A percentile compares a stretch with the other conserved stretches of the same genome.
Evolutionary conservation across 75 land plant genomes (phyloP).

Genomic region (Selaginella moellendorffii): DNA sequence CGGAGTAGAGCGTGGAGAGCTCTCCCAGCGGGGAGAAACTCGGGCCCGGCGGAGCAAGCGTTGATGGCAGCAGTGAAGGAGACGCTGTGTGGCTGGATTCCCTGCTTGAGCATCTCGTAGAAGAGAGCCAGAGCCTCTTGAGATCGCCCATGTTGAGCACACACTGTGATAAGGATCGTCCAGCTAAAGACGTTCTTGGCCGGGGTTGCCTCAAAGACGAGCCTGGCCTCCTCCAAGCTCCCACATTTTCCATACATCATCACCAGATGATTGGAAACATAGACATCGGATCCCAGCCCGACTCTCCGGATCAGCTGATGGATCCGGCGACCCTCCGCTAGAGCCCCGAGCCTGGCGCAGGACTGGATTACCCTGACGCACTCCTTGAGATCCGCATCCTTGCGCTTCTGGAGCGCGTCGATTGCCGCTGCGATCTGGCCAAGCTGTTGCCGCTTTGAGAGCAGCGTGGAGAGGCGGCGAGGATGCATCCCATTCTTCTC

Average conservation of each 20-base stretch:
- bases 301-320: neutral
- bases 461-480: neutral
- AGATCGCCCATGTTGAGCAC: neutral
- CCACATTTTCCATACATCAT: conserved; percentile 6
- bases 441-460: neutral
- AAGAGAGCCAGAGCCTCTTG: conserved; percentile 2
- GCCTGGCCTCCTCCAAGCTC: neutral
- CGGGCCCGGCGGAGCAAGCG: neutral
- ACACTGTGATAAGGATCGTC: neutral
- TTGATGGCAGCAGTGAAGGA: neutral
- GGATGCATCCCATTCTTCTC: no score
- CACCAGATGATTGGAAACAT: neutral
- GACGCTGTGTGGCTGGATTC: neutral
- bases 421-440: neutral
- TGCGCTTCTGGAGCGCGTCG: neutral
- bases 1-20: neutral
- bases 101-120: conserved; percentile 1
- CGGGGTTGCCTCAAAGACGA: neutral
- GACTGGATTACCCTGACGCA: neutral
- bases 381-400: neutral
- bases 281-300: neutral
- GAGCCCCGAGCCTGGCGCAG: neutral
- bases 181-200: neutral
- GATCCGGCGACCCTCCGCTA: neutral
- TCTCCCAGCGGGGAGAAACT: neutral